These are phyloP conservation scores for Andrographis paniculata DNA, from an alignment of 305 asterid genomes.

Conservation along the genomic window DNA sequence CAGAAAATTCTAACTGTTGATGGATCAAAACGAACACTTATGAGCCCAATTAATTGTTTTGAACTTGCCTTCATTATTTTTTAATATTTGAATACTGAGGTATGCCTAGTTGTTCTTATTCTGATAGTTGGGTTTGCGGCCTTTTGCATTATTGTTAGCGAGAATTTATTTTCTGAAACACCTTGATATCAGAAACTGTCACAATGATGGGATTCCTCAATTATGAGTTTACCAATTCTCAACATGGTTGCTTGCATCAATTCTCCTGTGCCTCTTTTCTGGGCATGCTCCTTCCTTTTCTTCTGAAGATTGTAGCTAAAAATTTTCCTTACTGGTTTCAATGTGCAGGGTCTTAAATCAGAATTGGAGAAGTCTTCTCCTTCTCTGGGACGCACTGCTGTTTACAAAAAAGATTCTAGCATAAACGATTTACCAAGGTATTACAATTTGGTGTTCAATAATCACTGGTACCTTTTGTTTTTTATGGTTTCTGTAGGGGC, in stretches of 20 bases:
- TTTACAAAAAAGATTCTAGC: constrained; percentile 76
- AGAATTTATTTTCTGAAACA: neutral
- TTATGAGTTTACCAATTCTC: constrained; percentile 6
- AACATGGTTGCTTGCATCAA: constrained; percentile 6
- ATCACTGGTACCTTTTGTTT: neutral
- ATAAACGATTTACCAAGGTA: constrained; percentile 95
- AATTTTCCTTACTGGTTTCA: constrained; percentile 16
- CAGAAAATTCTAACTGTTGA: neutral
- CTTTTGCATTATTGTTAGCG: neutral
- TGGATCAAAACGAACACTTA: neutral
- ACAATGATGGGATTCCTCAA: neutral
- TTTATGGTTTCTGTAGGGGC: constrained; percentile 3
- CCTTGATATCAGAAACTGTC: neutral
- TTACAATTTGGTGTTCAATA: constrained; percentile 2
- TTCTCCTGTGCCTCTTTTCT: constrained; percentile 6
- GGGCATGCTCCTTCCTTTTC: constrained; percentile 4
- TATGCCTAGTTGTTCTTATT: neutral
- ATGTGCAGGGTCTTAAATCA: constrained; percentile 80
- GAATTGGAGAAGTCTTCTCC: constrained; percentile 97
- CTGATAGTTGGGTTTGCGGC: neutral
- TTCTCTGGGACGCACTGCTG: constrained; percentile 88
- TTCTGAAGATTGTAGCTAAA: constrained; percentile 10
- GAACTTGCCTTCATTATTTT: neutral
- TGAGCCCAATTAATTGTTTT: neutral
- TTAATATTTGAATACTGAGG: neutral